Conservation (phyloP, 2,329 filamentous ascomycete genomes). For the Tolypocladium ovalisporum region DNA sequence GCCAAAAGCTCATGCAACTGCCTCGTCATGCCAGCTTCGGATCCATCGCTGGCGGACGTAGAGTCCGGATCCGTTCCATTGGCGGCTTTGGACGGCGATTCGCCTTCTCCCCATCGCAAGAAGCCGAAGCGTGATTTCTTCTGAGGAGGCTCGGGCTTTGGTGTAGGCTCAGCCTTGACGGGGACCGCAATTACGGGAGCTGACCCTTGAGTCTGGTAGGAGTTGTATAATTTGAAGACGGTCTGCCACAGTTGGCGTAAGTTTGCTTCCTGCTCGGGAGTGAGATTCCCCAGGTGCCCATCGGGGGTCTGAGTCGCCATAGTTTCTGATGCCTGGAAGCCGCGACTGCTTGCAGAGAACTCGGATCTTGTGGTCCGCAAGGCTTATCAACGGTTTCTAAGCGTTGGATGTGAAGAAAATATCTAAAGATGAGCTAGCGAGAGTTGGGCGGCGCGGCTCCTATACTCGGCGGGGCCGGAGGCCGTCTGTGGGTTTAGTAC, state of each 20-base stretch:
- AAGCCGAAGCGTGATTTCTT: slow-evolving; percentile 58
- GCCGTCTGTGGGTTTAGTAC: not conserved
- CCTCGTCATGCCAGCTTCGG: slow-evolving; percentile 81
- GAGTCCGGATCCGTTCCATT: slow-evolving; percentile 23
- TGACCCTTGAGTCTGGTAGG: slow-evolving; percentile 21
- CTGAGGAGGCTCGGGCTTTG: slow-evolving; percentile 48
- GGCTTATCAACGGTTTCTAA: not conserved
- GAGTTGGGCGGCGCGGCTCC: not conserved
- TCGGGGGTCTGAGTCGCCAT: not conserved
- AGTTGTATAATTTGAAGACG: slow-evolving; percentile 65
- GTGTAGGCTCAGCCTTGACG: not conserved
- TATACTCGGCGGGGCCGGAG: not conserved
- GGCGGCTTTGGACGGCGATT: slow-evolving; percentile 22
- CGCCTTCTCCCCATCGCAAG: slow-evolving; percentile 54
- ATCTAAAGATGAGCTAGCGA: not conserved
- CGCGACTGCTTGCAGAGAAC: not conserved
- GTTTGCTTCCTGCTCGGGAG: slow-evolving; percentile 76
- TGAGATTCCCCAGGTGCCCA: slow-evolving; percentile 77
- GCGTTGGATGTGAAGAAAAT: not conserved
- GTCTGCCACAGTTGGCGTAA: slow-evolving; percentile 77
- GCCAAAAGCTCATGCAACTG: slow-evolving; percentile 75
- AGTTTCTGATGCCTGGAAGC: not conserved
- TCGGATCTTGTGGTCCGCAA: not conserved
- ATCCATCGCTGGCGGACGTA: slow-evolving; percentile 54
- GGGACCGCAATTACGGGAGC: slow-evolving; percentile 11